Percentiles rank a stretch among this genome's conserved stretches.
phyloP scores from a whole-genome alignment of 495 filamentous ascomycete species.

The Penicillium silybi region DNA sequence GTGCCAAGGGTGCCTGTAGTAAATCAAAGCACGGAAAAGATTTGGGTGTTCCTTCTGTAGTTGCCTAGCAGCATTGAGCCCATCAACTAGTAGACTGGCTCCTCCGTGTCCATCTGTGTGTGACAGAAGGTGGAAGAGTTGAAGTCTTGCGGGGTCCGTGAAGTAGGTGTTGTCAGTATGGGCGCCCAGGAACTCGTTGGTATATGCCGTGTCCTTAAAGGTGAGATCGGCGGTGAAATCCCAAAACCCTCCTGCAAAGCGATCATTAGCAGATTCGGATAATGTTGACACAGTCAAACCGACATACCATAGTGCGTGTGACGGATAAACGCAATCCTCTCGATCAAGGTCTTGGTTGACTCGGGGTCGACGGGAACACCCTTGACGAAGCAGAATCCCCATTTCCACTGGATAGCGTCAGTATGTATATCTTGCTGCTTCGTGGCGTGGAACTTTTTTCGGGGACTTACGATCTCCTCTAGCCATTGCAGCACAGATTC shows the following conservation, averaged over 20 bases:
- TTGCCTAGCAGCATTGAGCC: conserved; percentile 56
- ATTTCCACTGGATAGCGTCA: conserved; percentile 39
- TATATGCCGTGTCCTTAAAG: conserved; percentile 92
- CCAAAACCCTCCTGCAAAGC: conserved; percentile 72
- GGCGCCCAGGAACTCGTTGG: conserved; percentile 64
- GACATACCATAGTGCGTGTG: conserved; percentile 78
- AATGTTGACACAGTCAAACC: background rate
- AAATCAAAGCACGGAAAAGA: conserved; percentile 50
- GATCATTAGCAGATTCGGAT: conserved; percentile 4
- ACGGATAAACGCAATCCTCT: conserved; percentile 77
- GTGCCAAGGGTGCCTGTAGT: conserved; percentile 61
- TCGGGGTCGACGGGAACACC: conserved; percentile 63
- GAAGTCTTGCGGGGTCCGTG: conserved; percentile 80
- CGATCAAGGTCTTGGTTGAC: conserved; percentile 64
- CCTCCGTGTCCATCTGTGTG: conserved; percentile 67
- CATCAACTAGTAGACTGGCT: conserved; percentile 74
- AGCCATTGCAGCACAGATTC: conserved; percentile 54
- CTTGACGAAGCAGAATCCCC: conserved; percentile 69
- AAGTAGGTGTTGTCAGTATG: conserved; percentile 97
- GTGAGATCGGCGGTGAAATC: conserved; percentile 88
- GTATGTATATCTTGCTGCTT: background rate
- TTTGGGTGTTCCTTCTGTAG: conserved; percentile 46
- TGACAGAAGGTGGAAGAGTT: conserved; percentile 84
- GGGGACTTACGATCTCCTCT: conserved; percentile 51
- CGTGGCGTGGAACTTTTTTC: background rate